Percentiles rank a stretch among this genome's conserved stretches.
These are phyloP conservation scores for Aspergillus flavus DNA, from an alignment of 2,329 filamentous ascomycete genomes.

Conservation along the genomic window DNA sequence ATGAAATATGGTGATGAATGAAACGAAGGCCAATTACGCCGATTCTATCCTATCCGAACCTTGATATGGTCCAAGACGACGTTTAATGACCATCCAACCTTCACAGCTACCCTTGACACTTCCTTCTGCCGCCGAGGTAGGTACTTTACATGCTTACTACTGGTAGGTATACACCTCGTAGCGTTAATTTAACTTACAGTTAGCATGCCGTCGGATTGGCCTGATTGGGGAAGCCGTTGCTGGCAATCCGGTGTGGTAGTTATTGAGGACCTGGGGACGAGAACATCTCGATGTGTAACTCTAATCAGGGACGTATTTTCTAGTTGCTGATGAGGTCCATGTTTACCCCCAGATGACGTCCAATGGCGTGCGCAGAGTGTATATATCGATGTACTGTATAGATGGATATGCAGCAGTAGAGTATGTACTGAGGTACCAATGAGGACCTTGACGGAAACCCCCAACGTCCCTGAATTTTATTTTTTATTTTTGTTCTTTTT, in stretches of 20 bases:
- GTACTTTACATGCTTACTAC: neutral
- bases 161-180: neutral
- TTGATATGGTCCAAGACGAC: no score
- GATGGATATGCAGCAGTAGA: neutral
- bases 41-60: neutral
- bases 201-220: neutral
- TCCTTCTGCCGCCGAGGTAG: neutral
- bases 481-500: neutral
- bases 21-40: neutral
- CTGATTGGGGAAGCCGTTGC: neutral
- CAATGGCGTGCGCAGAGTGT: neutral
- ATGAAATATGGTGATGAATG: neutral
- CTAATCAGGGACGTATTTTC: neutral
- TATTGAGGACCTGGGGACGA: neutral
- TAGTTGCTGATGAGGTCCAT: neutral
- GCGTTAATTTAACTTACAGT: neutral
- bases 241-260: neutral
- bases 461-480: neutral
- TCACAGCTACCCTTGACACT: neutral
- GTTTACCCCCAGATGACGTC: neutral
- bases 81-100: no score
- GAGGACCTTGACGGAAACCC: neutral
- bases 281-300: neutral
- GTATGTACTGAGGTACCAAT: neutral
- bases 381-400: neutral